These are phyloP conservation scores for Marasmius fiardii DNA, from an alignment of 1,284 basidiomycete genomes.

Conservation along the genomic window DNA sequence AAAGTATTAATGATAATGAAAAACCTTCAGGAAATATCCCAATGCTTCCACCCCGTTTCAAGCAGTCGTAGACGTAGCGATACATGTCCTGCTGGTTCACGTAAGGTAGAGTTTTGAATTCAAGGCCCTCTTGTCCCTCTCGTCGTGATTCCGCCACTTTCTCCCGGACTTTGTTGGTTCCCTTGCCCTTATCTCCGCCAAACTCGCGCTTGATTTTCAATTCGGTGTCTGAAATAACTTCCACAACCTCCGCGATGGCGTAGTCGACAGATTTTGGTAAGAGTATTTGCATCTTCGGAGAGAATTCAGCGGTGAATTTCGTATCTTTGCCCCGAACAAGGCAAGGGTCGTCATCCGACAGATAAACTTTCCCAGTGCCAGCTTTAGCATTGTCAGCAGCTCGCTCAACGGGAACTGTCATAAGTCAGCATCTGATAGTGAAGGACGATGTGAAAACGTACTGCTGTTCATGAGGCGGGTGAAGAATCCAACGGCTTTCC, in stretches of 20 bases:
- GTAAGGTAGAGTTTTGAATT: constrained; percentile 79
- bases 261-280: constrained; percentile 83
- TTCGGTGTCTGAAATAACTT: constrained; percentile 89
- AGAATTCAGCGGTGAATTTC: constrained; percentile 75
- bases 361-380: constrained; percentile 72
- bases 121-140: constrained; percentile 57
- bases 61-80: constrained; percentile 85
- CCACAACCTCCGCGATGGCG: constrained; percentile 79
- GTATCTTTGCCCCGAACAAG: constrained; percentile 81
- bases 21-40: constrained; percentile 96
- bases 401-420: constrained; percentile 86
- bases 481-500: constrained; percentile 81
- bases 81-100: constrained; percentile 97
- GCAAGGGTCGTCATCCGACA: constrained; percentile 77
- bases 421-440: constrained; percentile 8
- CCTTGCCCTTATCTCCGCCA: constrained; percentile 77
- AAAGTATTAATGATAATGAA: constrained; percentile 8
- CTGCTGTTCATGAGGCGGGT: constrained; percentile 88
- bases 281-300: constrained; percentile 84
- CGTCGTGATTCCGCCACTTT: constrained; percentile 55
- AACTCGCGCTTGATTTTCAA: constrained; percentile 88
- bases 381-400: constrained; percentile 87
- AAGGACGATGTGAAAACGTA: constrained; percentile 41
- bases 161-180: constrained; percentile 66
- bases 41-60: constrained; percentile 87